phyloP scores from a whole-genome alignment of 108 stramenopile species.

The Fragilariopsis cylindrus region DNA sequence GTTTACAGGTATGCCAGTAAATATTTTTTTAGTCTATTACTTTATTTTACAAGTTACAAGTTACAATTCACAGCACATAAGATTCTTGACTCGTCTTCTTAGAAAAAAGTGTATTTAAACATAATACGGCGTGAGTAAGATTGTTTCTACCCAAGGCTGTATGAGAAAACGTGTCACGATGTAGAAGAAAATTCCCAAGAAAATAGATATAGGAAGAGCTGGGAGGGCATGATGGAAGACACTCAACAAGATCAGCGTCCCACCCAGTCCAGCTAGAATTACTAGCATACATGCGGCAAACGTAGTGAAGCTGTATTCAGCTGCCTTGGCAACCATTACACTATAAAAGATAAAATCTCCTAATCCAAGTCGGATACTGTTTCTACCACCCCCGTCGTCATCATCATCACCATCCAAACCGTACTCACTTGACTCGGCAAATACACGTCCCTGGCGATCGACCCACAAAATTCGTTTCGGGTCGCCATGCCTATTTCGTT shows the following conservation, averaged over 20 bases:
- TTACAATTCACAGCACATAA: no score
- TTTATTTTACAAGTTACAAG: no score
- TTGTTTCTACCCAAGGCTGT: slow-evolving; percentile 75
- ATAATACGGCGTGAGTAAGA: slow-evolving; percentile 71
- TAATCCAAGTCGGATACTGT: slow-evolving; percentile 60
- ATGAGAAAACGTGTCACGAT: slow-evolving; percentile 64
- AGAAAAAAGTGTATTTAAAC: slow-evolving; percentile 40
- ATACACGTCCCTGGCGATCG: slow-evolving; percentile 72
- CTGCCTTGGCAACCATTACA: slow-evolving; percentile 93
- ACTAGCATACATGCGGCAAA: slow-evolving; percentile 87
- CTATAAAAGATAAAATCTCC: slow-evolving; percentile 98
- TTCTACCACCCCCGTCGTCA: slow-evolving; percentile 40
- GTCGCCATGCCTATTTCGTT: slow-evolving; percentile 63
- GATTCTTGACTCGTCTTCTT: no score
- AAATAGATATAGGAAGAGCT: slow-evolving; percentile 88
- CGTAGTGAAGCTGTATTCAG: slow-evolving; percentile 89
- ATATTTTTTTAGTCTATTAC: no score
- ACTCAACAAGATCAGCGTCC: slow-evolving; percentile 88
- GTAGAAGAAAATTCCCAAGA: slow-evolving; percentile 82
- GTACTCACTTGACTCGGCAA: slow-evolving; percentile 60
- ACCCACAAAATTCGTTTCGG: slow-evolving; percentile 77
- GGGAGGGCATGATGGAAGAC: slow-evolving; percentile 93
- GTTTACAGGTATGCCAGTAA: no score
- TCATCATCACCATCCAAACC: slow-evolving; percentile 57
- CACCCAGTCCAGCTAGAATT: slow-evolving; percentile 89